Evolutionary conservation across 768 basidiomycete species (phyloP), one percentile per base, ranked within the genome.

Genomic region (Podaxis carcinomalis): DNA sequence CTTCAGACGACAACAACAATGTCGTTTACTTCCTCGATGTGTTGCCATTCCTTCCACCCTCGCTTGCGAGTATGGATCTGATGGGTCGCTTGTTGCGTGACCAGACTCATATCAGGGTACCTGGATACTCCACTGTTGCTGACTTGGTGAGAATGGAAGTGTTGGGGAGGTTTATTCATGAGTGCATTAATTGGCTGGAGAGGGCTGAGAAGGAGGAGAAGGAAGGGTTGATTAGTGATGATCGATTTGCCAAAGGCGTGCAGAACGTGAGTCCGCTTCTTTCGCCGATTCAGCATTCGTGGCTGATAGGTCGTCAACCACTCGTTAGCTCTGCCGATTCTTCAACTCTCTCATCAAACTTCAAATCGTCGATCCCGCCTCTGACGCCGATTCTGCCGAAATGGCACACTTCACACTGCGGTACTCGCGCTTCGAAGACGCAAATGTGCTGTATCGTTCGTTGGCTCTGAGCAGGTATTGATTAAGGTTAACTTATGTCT

Each of bases 401-500:
- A 91, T 93, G 81, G 80, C 81, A 4, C 87, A 90, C 68, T 93
- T 93, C 66, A 84, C 84, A 47, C 77, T 93, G 51, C 82, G 83
- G 40, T 79, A 90, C 66, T 80, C 91, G 10, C 80, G 86, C 2
- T 86, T 91, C 61, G 89, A 90, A 68, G 90, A 92, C 65, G 90
- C 90, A 16, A 90, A 87, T 64, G 70, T 78, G 61, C 79, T 92
- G 49, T 93, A 92, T 68, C 83, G 90, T 21, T 68, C 80, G 51
- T 77, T 92, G 64, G 89, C 82, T 49, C 72, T 72, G 57, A 77
- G 73, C 49, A 76, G 74, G 65, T 75, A 74, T 65, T 80, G 65
- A 75, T 53, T 28, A 23, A 36, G 52, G 9, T 25, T 13, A 19
- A 11, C 19, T 39, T 32, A 50, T 50, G 46, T 23, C 21, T 50